phyloP scores from a whole-genome alignment of 495 filamentous ascomycete genomes.

The Patellaria atrata region DNA sequence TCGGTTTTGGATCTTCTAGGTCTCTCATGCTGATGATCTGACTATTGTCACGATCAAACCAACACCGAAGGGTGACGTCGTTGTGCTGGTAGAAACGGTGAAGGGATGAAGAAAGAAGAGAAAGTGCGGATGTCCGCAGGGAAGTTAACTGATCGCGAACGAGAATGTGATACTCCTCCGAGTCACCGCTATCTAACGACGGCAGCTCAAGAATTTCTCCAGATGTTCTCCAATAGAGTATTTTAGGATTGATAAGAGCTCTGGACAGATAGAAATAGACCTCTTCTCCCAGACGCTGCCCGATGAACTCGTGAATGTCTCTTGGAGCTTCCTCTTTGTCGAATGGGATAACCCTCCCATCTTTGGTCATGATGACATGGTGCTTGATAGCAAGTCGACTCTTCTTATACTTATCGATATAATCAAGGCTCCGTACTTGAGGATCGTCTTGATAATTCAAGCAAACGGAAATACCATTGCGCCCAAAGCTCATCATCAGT shows the following conservation, averaged over 20 bases:
- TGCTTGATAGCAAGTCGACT: conserved; percentile 76
- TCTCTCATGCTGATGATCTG: conserved; percentile 45
- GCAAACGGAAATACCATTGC: conserved; percentile 48
- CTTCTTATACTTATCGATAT: conserved; percentile 70
- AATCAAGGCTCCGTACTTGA: conserved; percentile 51
- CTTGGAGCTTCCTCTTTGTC: conserved; percentile 53
- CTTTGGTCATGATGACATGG: conserved; percentile 61
- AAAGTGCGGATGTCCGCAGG: conserved; percentile 57
- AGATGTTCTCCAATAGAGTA: conserved; percentile 67
- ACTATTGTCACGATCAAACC: conserved; percentile 56
- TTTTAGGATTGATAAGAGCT: conserved; percentile 61
- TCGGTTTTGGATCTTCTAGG: conserved; percentile 41
- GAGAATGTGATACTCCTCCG: conserved; percentile 66
- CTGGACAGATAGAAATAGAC: conserved; percentile 82
- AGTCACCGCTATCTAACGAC: conserved; percentile 68
- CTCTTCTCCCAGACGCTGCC: conserved; percentile 78
- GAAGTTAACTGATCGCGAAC: conserved; percentile 56
- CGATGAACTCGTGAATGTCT: conserved; percentile 80
- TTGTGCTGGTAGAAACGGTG: conserved; percentile 68
- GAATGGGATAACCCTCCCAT: conserved; percentile 59
- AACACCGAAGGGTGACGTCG: conserved; percentile 59
- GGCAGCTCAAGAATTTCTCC: conserved; percentile 59
- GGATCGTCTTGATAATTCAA: conserved; percentile 58
- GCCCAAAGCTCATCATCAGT: conserved; percentile 46
- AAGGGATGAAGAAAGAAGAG: conserved; percentile 59